Evolutionary conservation across 176 grass and related monocot species (phyloP).

Genomic region (Oryza australiensis): DNA sequence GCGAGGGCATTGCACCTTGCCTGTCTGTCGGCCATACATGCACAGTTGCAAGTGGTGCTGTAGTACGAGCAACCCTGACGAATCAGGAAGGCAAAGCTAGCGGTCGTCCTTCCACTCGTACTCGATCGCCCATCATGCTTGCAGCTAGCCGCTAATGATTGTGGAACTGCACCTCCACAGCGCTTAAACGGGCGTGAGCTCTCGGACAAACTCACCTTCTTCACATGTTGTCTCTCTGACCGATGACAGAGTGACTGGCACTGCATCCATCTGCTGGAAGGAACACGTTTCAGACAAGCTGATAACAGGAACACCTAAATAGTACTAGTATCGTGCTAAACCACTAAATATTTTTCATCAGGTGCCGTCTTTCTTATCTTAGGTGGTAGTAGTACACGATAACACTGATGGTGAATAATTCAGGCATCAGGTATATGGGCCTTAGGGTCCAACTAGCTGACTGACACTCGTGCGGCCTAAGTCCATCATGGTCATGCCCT

Average conservation of each 20-base stretch:
- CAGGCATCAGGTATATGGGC: not conserved
- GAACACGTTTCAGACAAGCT: not conserved
- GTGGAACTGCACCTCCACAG: conserved; percentile 29
- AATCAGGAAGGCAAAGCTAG: not conserved
- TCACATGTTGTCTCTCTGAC: not conserved
- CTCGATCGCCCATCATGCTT: conserved; percentile 30
- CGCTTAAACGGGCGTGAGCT: conserved; percentile 31
- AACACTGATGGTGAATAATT: not conserved
- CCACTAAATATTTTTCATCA: not conserved
- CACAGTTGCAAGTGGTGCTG: not conserved
- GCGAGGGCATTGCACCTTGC: conserved; percentile 21
- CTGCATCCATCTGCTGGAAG: not conserved
- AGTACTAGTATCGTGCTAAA: not conserved
- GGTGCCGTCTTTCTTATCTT: too few relatives aligned
- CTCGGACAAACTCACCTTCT: conserved; percentile 18
- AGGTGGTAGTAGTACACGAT: not conserved
- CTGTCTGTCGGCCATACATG: conserved; percentile 17
- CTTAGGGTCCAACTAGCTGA: not conserved
- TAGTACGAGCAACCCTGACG: conserved; percentile 14
- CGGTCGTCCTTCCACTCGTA: conserved; percentile 20
- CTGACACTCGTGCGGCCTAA: not conserved
- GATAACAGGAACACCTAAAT: not conserved
- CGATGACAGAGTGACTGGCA: not conserved
- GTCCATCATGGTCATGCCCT: not conserved
- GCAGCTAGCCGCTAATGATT: conserved; percentile 44